Conservation (phyloP, 345 rosid genomes). For the Sisymbrium altissimum region DNA sequence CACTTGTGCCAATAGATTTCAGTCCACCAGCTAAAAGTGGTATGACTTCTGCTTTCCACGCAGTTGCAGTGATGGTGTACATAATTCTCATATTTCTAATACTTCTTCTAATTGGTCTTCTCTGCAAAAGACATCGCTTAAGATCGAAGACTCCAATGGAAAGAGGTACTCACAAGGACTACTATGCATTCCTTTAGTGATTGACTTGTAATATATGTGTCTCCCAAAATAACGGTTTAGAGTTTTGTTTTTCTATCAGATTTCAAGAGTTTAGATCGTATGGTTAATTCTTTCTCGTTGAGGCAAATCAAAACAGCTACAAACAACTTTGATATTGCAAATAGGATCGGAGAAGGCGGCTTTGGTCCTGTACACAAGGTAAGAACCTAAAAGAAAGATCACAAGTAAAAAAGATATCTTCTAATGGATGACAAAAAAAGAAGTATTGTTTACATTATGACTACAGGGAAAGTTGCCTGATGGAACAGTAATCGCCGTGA, state of each 20-base stretch:
- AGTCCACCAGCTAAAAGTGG: background rate
- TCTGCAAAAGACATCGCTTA: constrained; percentile 36
- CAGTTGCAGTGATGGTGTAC: background rate
- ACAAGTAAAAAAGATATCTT: background rate
- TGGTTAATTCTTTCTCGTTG: constrained; percentile 39
- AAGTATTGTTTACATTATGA: background rate
- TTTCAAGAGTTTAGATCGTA: constrained; percentile 28
- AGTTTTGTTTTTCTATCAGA: constrained; percentile 20
- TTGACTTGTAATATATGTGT: background rate
- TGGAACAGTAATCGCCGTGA: constrained; percentile 52
- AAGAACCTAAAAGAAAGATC: background rate
- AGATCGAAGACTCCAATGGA: constrained; percentile 13
- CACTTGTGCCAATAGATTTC: background rate
- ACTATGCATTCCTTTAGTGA: too few species aligned
- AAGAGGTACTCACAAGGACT: constrained; percentile 24
- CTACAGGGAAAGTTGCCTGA: constrained; percentile 41
- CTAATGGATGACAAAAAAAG: background rate
- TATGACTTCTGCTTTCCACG: background rate
- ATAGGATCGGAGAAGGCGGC: constrained; percentile 62
- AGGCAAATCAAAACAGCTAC: constrained; percentile 49
- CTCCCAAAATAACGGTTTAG: background rate
- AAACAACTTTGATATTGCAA: constrained; percentile 40
- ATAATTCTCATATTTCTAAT: background rate
- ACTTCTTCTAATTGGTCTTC: constrained; percentile 25
- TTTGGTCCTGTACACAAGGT: constrained; percentile 69